These are phyloP conservation scores for Nicotiana noctiflora DNA, from an alignment of 257 asterid genomes.

Conservation along the genomic window DNA sequence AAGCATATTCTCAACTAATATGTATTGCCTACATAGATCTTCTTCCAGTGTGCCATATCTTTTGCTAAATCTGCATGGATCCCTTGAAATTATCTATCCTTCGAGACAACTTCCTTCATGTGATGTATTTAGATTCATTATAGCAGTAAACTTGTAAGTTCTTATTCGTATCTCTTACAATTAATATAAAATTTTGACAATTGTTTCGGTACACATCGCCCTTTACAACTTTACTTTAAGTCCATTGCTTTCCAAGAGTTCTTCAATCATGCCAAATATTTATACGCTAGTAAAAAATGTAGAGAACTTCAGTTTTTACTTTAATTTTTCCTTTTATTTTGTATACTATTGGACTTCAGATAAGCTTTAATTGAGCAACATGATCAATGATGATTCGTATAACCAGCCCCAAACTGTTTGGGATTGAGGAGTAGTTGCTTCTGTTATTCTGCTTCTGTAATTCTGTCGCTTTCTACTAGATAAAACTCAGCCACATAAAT, in stretches of 20 bases:
- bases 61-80: too few species aligned
- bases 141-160: neutral
- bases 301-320: neutral
- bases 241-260: neutral
- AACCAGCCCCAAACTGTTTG: neutral
- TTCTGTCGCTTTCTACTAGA: neutral
- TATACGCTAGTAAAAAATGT: neutral
- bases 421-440: neutral
- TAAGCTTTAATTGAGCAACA: neutral
- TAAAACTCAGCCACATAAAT: conserved; percentile 2
- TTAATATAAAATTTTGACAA: neutral
- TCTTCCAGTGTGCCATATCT: too few species aligned
- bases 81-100: too few species aligned
- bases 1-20: too few species aligned
- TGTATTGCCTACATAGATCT: too few species aligned
- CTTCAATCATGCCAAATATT: neutral
- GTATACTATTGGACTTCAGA: neutral
- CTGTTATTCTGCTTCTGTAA: too few species aligned
- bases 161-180: neutral
- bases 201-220: neutral
- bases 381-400: neutral
- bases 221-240: neutral
- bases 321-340: neutral
- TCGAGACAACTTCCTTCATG: too few species aligned
- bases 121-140: neutral